Evolutionary conservation across 1,139 yeast species (phyloP).

Genomic region (Yamadazyma membranifaciens): DNA sequence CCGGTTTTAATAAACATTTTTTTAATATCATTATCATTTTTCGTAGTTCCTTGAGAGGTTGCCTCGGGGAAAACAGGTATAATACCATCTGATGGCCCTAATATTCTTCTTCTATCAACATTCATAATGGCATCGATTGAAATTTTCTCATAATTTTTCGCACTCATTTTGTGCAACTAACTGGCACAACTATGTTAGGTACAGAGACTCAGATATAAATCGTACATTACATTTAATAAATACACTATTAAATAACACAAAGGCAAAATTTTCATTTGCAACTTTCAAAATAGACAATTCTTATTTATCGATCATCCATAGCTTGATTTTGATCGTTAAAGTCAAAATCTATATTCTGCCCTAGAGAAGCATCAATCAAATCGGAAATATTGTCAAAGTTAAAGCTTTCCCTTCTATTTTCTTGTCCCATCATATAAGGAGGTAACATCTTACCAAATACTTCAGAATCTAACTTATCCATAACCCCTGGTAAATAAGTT

Average conservation of each 20-base stretch:
- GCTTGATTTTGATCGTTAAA: background rate
- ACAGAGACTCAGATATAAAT: too few relatives aligned
- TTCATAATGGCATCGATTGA: conserved; percentile 3
- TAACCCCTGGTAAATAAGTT: conserved; percentile 69
- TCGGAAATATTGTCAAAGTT: conserved; percentile 13
- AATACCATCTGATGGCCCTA: conserved; percentile 61
- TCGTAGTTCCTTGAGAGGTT: conserved; percentile 5
- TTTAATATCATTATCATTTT: conserved; percentile 23
- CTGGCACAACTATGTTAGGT: too few relatives aligned
- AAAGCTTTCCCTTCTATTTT: conserved; percentile 11
- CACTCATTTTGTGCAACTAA: too few relatives aligned
- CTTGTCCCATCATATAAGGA: conserved; percentile 62
- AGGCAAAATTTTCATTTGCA: too few relatives aligned
- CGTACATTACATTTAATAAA: too few relatives aligned
- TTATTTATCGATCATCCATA: background rate
- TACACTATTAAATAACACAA: too few relatives aligned
- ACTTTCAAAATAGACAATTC: too few relatives aligned
- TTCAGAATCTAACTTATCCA: conserved; percentile 81
- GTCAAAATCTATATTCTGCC: conserved; percentile 1
- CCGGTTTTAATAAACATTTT: conserved; percentile 58
- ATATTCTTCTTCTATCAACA: conserved; percentile 65
- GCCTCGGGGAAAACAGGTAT: conserved; percentile 30
- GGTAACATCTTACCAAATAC: conserved; percentile 81
- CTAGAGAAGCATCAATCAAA: conserved; percentile 8
- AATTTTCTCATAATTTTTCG: too few relatives aligned